Evolutionary conservation across 2,329 filamentous ascomycete species (phyloP), one percentile per base, ranked within the genome.

Genomic region (Incumbomyces lentus): DNA sequence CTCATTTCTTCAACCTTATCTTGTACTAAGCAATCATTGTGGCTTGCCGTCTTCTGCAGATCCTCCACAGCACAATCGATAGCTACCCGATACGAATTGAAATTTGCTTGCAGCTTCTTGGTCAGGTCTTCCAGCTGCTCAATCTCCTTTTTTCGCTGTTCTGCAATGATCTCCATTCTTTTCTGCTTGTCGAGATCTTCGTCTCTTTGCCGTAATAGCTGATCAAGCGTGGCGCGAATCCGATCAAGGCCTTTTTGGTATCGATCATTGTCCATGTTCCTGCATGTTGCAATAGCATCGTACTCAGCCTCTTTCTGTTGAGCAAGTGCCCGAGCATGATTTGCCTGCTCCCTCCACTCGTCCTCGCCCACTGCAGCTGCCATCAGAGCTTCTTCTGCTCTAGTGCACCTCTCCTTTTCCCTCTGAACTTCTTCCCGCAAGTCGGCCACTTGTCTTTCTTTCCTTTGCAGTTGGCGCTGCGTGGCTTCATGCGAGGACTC

Each of bases 391-490:
- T 57, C 59, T 49, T 72, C 68, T 2, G 68, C 66, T 10, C 60
- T 59, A 1, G 61, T 55, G 17, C 69, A 62, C 49, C 65, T 63
- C 19, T 60, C 55, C 44, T 64, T 65, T 52, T 73, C 69, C 19
- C 53, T 58, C n/a, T 66, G 59, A 5, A 70, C 49, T 51, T 59
- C 52, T 53, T 60, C 55, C 50, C 60, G 53, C 52, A 72, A 49
- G 34, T 71, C 69, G 45, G 71, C 67, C 7, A 72, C 65, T 51
- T 70, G 71, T 34, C 67, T 61, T 49, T 73, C 70, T 51, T 69
- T 71, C 38, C 68, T 64, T 13, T 64, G 59, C 33, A 72, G 63
- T n/a, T 69, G 67, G 26, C 62, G 64, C 12, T 68, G 59, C 49
- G 68, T 69, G 26, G 67, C 65, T 48, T 73, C 70, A 52, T 72